Conservation (phyloP, 2,329 filamentous ascomycete genomes). For the Fusarium guadeloupense region DNA sequence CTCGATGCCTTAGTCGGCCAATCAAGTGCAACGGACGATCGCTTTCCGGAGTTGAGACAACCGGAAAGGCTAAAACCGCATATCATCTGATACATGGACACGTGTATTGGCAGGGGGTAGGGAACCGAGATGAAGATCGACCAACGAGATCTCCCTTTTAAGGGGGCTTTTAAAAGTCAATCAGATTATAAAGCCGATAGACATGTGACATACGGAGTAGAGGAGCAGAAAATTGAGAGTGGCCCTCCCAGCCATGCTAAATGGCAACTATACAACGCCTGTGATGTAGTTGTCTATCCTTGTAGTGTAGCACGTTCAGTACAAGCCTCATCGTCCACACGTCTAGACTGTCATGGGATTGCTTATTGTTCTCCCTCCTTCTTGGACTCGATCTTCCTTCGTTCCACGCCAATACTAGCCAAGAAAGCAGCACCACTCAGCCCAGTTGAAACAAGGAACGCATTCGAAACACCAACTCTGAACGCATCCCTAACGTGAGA, state of each 20-base stretch:
- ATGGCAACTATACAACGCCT: background rate
- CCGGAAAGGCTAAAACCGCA: conserved; percentile 22
- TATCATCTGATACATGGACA: conserved; percentile 4
- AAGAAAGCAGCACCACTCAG: conserved; percentile 30
- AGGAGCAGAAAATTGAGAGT: no score
- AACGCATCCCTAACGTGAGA: conserved; percentile 26
- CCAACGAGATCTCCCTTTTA: background rate
- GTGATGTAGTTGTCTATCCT: background rate
- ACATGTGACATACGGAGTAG: background rate
- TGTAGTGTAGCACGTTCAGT: no score
- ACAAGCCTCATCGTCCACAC: no score
- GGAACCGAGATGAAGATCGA: conserved; percentile 24
- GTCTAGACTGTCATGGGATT: no score
- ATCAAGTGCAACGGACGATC: background rate
- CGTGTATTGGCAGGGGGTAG: background rate
- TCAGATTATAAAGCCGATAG: background rate
- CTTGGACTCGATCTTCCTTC: conserved; percentile 22
- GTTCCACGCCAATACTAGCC: conserved; percentile 32
- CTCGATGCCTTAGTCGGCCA: background rate
- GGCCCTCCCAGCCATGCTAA: no score
- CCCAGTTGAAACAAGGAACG: conserved; percentile 34
- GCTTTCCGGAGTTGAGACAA: background rate
- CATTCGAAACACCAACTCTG: conserved; percentile 21
- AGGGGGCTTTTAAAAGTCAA: background rate
- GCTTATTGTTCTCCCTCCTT: background rate